phyloP scores from a whole-genome alignment of 1,284 basidiomycete species.

The Hemileia vastatrix region DNA sequence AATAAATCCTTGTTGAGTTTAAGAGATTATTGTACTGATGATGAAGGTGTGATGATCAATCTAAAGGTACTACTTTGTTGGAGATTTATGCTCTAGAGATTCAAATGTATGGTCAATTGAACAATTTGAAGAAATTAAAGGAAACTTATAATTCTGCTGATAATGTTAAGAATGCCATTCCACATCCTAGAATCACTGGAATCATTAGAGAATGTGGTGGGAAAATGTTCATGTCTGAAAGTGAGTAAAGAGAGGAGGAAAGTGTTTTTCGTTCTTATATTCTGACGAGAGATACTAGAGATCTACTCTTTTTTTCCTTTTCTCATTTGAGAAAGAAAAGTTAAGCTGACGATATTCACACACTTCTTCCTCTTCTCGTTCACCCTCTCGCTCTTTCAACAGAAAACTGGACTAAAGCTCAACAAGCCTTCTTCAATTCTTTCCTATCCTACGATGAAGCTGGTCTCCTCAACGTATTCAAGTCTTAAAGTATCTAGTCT shows the following conservation, averaged over 20 bases:
- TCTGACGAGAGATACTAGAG: too few species aligned
- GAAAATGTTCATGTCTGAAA: constrained; percentile 44
- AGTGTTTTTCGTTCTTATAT: neutral
- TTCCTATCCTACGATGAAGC: constrained; percentile 43
- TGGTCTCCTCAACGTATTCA: constrained; percentile 37
- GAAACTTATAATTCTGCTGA: constrained; percentile 38
- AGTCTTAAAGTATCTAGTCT: constrained; percentile 42
- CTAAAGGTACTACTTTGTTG: constrained; percentile 42
- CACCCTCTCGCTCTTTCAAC: too few species aligned
- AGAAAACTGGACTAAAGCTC: constrained; percentile 40
- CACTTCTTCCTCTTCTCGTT: neutral
- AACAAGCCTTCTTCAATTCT: constrained; percentile 42
- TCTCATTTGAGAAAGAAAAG: too few species aligned
- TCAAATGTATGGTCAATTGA: constrained; percentile 40
- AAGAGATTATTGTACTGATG: constrained; percentile 30
- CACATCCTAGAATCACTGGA: constrained; percentile 43
- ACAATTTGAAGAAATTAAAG: constrained; percentile 39
- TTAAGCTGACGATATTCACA: neutral
- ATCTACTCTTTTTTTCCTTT: too few species aligned
- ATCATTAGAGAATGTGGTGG: constrained; percentile 43
- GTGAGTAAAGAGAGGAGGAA: too few species aligned
- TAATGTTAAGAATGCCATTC: constrained; percentile 41
- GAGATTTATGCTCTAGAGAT: constrained; percentile 42
- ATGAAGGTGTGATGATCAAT: too few species aligned
- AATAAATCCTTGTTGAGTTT: too few species aligned